Evolutionary conservation across 805 yeast species (phyloP), one percentile per base, ranked within the genome.

Genomic region (Lipomyces yamanashiensis): DNA sequence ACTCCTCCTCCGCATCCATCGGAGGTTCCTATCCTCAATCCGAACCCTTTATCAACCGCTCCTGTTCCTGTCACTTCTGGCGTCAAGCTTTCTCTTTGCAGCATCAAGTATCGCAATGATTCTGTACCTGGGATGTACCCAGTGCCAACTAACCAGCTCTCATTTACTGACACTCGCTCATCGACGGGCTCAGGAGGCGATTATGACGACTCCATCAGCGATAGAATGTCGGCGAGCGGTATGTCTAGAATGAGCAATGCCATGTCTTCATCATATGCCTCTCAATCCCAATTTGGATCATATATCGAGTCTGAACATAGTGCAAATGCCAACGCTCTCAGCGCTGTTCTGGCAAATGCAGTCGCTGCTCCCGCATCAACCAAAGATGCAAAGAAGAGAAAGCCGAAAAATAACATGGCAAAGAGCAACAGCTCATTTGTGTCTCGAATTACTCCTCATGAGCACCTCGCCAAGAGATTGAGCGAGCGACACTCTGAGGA

Each of bases 371-470:
- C 63, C 15, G 13, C 70, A 7, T 33, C 57, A 10, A 19, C 49
- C 17, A 58, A 58, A 41, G 68, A 59, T 45, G 34, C 51, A 13
- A 68, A 70, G 61, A 53, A 66, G 23, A 65, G 67, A 41, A 71
- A 74, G 63, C 80, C 80, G 36, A 75, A 74, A 52, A 75, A 71
- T 62, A 69, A 71, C 43, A 70, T 78, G 58, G 62, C 72, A 12
- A 78, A 76, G 64, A 78, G 75, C 72, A 78, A 75, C 63, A 74
- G 78, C 19, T 72, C 78, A 23, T 78, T 75, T 62, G 69, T 78
- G 10, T 72, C 78, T 21, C 73, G 79, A 19, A 70, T 78, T 15
- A 68, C 77, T 15, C 72, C 74, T 15, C 74, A 73, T 59, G 81
- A 78, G 43, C 67, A 71, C n/a, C 69, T 74, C 58, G 59, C 67